Percentiles rank a stretch among this genome's conserved stretches.
Evolutionary conservation across 805 yeast genomes (phyloP).

Genomic region (Yarrowia sp.): DNA sequence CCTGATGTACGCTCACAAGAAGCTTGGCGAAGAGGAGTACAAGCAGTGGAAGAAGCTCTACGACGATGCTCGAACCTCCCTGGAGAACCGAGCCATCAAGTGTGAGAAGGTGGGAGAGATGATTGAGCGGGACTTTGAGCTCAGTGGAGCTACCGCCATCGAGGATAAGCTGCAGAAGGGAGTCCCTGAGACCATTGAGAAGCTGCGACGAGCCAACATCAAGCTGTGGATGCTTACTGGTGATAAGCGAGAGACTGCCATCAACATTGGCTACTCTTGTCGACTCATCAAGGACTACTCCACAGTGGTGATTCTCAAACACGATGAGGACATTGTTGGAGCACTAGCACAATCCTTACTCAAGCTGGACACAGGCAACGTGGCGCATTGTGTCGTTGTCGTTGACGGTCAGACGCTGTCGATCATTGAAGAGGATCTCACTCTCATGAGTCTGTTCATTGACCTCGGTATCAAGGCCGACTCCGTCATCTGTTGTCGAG

Average conservation of each 20-base stretch:
- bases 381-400: slow-evolving; percentile 94
- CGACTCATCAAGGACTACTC: slow-evolving; percentile 91
- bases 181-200: slow-evolving; percentile 94
- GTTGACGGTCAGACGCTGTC: slow-evolving; percentile 90
- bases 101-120: slow-evolving; percentile 75
- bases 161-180: slow-evolving; percentile 97
- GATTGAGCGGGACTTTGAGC: slow-evolving; percentile 70
- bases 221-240: slow-evolving; percentile 99
- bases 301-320: slow-evolving; percentile 74
- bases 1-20: slow-evolving; percentile 77
- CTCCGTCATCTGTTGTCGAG: slow-evolving; percentile 93
- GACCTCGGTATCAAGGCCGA: slow-evolving; percentile 87
- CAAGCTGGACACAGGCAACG: slow-evolving; percentile 72
- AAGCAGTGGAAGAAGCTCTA: slow-evolving; percentile 71
- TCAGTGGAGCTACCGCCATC: slow-evolving; percentile 94
- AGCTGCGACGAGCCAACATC: slow-evolving; percentile 89
- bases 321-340: slow-evolving; percentile 60
- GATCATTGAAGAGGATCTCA: slow-evolving; percentile 73
- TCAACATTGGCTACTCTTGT: slow-evolving; percentile 95
- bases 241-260: slow-evolving; percentile 97
- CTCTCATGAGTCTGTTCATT: slow-evolving; percentile 74
- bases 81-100: slow-evolving; percentile 67
- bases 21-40: slow-evolving; percentile 68
- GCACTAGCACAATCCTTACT: slow-evolving; percentile 76
- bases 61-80: slow-evolving; percentile 76